Evolutionary conservation across 306 rosid genomes (phyloP).

Genomic region (Trichosanthes truncata): DNA sequence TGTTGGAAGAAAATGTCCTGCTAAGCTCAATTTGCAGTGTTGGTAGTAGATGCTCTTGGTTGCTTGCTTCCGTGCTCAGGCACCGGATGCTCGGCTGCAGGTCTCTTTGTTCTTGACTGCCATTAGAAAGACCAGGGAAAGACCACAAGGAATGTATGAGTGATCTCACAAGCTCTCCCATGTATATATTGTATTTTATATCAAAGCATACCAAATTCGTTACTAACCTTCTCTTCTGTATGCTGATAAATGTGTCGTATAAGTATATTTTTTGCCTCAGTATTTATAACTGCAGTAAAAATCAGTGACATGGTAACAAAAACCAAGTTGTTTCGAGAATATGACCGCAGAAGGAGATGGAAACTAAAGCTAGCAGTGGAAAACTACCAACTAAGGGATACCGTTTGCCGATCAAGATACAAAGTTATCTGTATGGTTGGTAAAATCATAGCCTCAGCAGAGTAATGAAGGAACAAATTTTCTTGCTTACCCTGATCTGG

Average conservation of each 20-base stretch:
- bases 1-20: conserved; percentile 3
- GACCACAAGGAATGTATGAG: neutral
- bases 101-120: conserved; percentile 15
- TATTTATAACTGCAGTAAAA: conserved; percentile 57
- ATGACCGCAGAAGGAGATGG: neutral
- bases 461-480: neutral
- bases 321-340: neutral
- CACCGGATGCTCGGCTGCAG: conserved; percentile 1
- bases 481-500: conserved; percentile 72
- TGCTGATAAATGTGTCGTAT: conserved; percentile 75
- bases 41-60: conserved; percentile 10
- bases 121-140: neutral
- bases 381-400: neutral
- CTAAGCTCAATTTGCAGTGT: conserved; percentile 1
- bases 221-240: conserved; percentile 38
- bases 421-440: neutral
- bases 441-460: neutral
- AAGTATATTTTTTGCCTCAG: conserved; percentile 67
- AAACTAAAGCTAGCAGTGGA: neutral
- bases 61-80: conserved; percentile 12
- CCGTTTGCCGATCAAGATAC: neutral
- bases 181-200: neutral
- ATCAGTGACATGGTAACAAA: neutral
- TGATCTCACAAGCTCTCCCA: neutral
- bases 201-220: neutral